These are phyloP conservation scores for Aspergillus sp. DNA, from an alignment of 2,329 filamentous ascomycete species.

Conservation along the genomic window DNA sequence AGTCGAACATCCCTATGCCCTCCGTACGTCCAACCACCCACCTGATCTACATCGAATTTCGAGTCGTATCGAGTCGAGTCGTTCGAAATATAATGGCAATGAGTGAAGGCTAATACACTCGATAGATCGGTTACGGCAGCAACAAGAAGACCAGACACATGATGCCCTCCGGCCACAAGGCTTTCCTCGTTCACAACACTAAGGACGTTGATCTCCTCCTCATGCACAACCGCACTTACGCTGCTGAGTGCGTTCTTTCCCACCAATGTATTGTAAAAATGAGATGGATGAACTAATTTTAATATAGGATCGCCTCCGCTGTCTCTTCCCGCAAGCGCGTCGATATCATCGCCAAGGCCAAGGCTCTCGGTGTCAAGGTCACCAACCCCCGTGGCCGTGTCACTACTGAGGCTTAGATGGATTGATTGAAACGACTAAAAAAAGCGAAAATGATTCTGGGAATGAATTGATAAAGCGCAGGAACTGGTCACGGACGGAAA, in stretches of 20 bases:
- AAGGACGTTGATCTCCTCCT: conserved; percentile 95
- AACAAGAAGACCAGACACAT: conserved; percentile 99
- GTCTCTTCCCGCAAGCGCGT: conserved; percentile 98
- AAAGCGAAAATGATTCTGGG: conserved; percentile 14
- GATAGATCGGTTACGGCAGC: conserved; percentile 94
- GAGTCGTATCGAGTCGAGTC: not conserved
- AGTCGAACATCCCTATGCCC: conserved; percentile 93
- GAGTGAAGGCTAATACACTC: not conserved
- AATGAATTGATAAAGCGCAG: conserved; percentile 8
- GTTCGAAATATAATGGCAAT: not conserved
- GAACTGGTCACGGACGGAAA: not conserved
- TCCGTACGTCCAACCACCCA: conserved; percentile 67
- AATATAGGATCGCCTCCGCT: conserved; percentile 84
- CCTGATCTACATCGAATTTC: not conserved
- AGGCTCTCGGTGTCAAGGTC: conserved; percentile 99
- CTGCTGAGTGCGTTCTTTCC: conserved; percentile 78
- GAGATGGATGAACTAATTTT: not conserved
- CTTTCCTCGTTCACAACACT: conserved; percentile 97
- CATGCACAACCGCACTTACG: conserved; percentile 99
- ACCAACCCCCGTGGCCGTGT: conserved; percentile 99
- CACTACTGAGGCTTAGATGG: conserved; percentile 77
- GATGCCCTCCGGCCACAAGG: conserved; percentile 99
- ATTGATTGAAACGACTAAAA: conserved; percentile 17
- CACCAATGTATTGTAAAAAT: not conserved
- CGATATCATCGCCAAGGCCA: conserved; percentile 94